These are phyloP conservation scores for Exophiala mesophila DNA, from an alignment of 2,329 filamentous ascomycete species.

Conservation along the genomic window DNA sequence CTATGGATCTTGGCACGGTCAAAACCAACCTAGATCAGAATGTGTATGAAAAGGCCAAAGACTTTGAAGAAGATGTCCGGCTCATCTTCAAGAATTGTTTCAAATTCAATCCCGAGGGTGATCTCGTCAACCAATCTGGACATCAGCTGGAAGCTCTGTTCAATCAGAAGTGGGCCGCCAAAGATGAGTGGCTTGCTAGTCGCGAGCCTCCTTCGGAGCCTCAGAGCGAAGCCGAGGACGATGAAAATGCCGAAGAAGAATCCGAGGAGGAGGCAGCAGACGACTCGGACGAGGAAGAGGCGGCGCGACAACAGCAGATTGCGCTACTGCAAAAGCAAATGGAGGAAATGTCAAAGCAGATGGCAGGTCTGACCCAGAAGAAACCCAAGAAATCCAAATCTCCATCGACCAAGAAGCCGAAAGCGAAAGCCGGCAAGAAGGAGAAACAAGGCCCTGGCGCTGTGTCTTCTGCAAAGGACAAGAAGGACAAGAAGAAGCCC, in stretches of 20 bases:
- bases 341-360: slow-evolving; percentile 66
- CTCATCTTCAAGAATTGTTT: slow-evolving; percentile 86
- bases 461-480: slow-evolving; percentile 29
- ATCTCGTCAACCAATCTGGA: slow-evolving; percentile 68
- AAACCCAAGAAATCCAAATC: slow-evolving; percentile 57
- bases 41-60: slow-evolving; percentile 74
- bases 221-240: slow-evolving; percentile 59
- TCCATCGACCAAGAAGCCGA: slow-evolving; percentile 43
- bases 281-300: slow-evolving; percentile 40
- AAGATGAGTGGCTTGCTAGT: slow-evolving; percentile 73
- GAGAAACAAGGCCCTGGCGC: slow-evolving; percentile 36
- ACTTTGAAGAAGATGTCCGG: slow-evolving; percentile 77
- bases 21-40: slow-evolving; percentile 69
- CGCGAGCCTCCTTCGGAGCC: slow-evolving; percentile 64
- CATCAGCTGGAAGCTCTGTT: slow-evolving; percentile 71
- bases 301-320: slow-evolving; percentile 59
- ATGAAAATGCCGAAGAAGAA: slow-evolving; percentile 69
- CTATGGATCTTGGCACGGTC: slow-evolving; percentile 91
- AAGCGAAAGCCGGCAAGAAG: slow-evolving; percentile 42
- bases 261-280: slow-evolving; percentile 61
- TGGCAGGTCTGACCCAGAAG: slow-evolving; percentile 47
- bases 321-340: slow-evolving; percentile 66
- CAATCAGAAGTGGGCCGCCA: slow-evolving; percentile 68
- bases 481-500: slow-evolving; percentile 45
- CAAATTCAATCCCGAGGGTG: slow-evolving; percentile 80